Percentiles rank a stretch among this genome's conserved stretches.
Conservation (phyloP, 129 eudicot species). For the Pseudognaphalium luteoalbum region DNA sequence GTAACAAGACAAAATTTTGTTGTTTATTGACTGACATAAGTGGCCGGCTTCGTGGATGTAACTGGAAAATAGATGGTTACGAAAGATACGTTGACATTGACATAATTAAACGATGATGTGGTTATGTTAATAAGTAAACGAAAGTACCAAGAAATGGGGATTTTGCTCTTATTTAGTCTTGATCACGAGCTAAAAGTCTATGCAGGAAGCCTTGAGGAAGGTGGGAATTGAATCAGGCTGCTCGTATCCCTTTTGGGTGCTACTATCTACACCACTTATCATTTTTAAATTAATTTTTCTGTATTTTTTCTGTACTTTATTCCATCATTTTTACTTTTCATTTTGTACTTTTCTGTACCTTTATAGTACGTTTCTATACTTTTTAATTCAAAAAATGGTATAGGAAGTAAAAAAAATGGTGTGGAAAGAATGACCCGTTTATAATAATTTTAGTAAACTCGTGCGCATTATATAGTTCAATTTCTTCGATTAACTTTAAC, state of each 20-base stretch:
- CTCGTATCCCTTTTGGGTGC: not conserved
- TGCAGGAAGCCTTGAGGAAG: constrained; percentile 28
- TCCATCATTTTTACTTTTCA: no score
- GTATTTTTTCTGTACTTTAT: no score
- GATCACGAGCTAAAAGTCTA: constrained; percentile 11
- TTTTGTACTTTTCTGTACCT: no score
- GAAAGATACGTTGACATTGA: constrained; percentile 26
- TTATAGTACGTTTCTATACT: no score
- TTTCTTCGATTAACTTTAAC: no score
- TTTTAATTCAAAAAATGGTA: no score
- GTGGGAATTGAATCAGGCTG: constrained; percentile 21
- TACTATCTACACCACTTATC: no score
- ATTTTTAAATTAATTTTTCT: no score
- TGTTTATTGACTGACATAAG: constrained; percentile 29
- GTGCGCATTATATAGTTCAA: not conserved
- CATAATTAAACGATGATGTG: not conserved
- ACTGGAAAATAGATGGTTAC: constrained; percentile 31
- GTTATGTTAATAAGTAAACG: not conserved
- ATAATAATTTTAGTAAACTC: not conserved
- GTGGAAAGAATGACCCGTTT: no score
- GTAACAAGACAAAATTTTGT: constrained; percentile 21
- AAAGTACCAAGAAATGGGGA: constrained; percentile 19
- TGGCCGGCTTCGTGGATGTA: constrained; percentile 37
- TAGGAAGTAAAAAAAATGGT: no score
- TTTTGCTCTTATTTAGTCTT: not conserved